Evolutionary conservation across 306 rosid genomes (phyloP).

Genomic region (Prunus fruticosa): DNA sequence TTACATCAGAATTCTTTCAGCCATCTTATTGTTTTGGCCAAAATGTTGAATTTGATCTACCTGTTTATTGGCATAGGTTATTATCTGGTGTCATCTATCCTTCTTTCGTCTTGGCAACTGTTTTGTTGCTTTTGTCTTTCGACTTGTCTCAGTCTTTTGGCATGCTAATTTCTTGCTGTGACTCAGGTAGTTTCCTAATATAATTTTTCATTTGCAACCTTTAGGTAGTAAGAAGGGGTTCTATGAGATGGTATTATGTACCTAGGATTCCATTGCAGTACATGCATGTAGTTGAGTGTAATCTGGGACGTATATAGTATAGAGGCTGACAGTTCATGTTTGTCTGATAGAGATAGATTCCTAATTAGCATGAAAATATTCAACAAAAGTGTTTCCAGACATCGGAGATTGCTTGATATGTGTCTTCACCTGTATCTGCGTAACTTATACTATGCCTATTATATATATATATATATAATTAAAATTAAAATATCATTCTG

Average conservation of each 20-base stretch:
- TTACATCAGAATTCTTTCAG: not conserved
- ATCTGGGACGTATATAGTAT: not conserved
- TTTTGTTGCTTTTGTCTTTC: not conserved
- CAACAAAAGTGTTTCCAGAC: not conserved
- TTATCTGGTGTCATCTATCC: not conserved
- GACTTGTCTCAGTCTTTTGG: not conserved
- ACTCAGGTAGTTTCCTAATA: not conserved
- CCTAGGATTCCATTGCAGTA: too few relatives aligned
- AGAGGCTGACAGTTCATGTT: not conserved
- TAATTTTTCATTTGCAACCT: not conserved
- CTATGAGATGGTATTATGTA: too few relatives aligned
- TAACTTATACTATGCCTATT: not conserved
- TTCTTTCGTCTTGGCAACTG: not conserved
- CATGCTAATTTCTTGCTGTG: not conserved
- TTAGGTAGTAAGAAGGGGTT: not conserved
- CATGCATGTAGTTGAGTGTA: too few relatives aligned
- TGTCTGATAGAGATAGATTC: not conserved
- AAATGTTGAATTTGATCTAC: not conserved
- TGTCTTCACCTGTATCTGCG: not conserved
- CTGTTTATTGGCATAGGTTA: not conserved
- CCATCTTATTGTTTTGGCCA: not conserved
- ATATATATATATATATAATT: too few relatives aligned
- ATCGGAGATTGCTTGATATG: not conserved
- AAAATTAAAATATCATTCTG: not conserved
- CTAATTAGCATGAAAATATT: not conserved